Evolutionary conservation across 805 yeast species (phyloP), one percentile per base, ranked within the genome.

Genomic region (Cyberlindnera suaveolens): DNA sequence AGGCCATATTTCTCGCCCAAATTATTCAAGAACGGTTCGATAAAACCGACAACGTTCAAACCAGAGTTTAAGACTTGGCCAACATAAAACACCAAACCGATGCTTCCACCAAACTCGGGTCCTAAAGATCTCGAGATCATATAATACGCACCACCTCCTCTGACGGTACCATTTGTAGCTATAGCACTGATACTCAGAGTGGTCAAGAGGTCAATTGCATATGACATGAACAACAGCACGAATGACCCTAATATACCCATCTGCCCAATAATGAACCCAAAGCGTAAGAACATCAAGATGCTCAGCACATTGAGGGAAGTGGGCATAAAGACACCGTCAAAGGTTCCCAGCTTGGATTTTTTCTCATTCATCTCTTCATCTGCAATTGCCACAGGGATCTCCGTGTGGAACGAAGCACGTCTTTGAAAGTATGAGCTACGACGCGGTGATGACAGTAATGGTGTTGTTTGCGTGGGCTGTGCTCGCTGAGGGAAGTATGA

Each of bases 121-220:
- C 99, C 99, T 47, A 93, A 67, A 30, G 96, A 83, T 52, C 99
- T 73, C 30, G 96, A 85, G 46, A 93, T 88, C 97, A 93, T 93
- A 57, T 89, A 93, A 61, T 93, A 93, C 0, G 98, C 97, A 38
- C 99, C 99, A 14, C 99, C 99, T 13, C 98, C 98, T 52, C 89
- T 77, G 3, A 93, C 98, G 0, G 95, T 88, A 18, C 99, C 99
- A 59, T 93, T 93, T 2, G 99, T 93, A 2, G 97, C 88, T 47
- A 93, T 93, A 1, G 99, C 99, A 43, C 96, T 85, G 45, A 93
- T 81, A 17, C 96, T 86, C 51, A 93, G 64, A 0, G 96, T 87
- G 0, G 99, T 93, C 43, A 93, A 68, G 6, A 88, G 68, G 59
- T 91, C 84, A 49, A 93, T 88, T 3, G 78, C 58, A 60, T 90